Evolutionary conservation across 169 alveolate species (phyloP).

Genomic region (Eimeria falciformis): DNA sequence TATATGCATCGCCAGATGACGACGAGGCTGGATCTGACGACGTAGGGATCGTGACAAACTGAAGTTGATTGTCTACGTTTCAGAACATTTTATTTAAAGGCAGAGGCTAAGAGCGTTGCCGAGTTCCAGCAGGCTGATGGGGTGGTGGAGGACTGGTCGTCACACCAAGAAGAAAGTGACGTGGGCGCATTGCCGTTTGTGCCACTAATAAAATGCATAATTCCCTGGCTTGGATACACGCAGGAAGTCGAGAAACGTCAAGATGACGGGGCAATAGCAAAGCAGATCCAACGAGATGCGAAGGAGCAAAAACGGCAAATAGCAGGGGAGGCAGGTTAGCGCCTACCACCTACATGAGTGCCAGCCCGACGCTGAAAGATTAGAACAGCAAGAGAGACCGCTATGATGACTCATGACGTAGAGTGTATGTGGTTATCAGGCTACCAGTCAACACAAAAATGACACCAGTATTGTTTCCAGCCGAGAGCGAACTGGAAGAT

Average conservation of each 20-base stretch:
- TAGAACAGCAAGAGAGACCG: constrained; percentile 33
- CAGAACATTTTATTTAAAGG: not conserved
- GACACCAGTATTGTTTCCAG: not conserved
- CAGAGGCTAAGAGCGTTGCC: constrained; percentile 21
- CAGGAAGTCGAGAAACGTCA: constrained; percentile 41
- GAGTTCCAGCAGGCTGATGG: constrained; percentile 43
- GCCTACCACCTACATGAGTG: not conserved
- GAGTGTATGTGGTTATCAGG: constrained; percentile 11
- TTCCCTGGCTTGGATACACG: not conserved
- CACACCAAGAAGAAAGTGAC: constrained; percentile 17
- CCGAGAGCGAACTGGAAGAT: constrained; percentile 49
- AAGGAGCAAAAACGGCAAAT: constrained; percentile 42
- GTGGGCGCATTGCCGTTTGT: not conserved
- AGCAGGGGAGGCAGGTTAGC: constrained; percentile 28
- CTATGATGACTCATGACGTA: constrained; percentile 34
- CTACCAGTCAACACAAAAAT: not conserved
- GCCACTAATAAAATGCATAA: not conserved
- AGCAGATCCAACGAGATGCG: constrained; percentile 22
- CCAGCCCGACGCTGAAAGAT: not conserved
- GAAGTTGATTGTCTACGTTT: not conserved
- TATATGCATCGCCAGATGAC: not conserved
- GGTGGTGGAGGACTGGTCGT: constrained; percentile 46
- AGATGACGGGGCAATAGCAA: not conserved
- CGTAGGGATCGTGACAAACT: not conserved
- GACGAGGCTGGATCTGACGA: constrained; percentile 32